Evolutionary conservation across 805 yeast genomes (phyloP).

Genomic region (Ogataea chonburiensis): DNA sequence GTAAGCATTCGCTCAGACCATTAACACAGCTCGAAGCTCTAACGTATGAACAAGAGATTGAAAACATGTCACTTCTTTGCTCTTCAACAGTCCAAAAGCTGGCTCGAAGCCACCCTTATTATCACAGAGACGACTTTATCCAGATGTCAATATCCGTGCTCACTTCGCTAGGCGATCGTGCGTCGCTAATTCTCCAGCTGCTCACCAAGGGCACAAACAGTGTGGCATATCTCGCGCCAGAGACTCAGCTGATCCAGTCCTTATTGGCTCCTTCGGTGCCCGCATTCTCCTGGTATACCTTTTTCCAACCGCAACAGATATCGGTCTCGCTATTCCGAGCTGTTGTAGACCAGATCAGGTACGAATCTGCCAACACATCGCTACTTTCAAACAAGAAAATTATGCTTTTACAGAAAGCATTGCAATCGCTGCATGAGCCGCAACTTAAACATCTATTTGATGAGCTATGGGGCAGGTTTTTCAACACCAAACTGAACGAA

Average conservation of each 20-base stretch:
- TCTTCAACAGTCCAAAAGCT: conserved; percentile 23
- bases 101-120: conserved; percentile 12
- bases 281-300: conserved; percentile 4
- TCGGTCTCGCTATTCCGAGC: conserved; percentile 4
- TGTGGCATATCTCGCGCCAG: conserved; percentile 1
- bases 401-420: conserved; percentile 6
- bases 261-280: conserved; percentile 1
- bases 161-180: conserved; percentile 2
- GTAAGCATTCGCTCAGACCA: conserved; percentile 11
- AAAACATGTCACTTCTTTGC: conserved; percentile 21
- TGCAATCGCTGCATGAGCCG: conserved; percentile 4
- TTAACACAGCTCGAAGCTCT: background rate
- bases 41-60: conserved; percentile 13
- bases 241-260: conserved; percentile 1
- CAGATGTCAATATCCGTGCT: conserved; percentile 12
- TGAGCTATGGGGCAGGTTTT: conserved; percentile 5
- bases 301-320: conserved; percentile 6
- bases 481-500: background rate
- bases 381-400: conserved; percentile 2
- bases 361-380: background rate
- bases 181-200: background rate
- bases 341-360: conserved; percentile 2
- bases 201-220: background rate
- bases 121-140: conserved; percentile 18
- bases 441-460: conserved; percentile 4